phyloP scores from a whole-genome alignment of 164 flowering plant species.

The Magnolia sinica region DNA sequence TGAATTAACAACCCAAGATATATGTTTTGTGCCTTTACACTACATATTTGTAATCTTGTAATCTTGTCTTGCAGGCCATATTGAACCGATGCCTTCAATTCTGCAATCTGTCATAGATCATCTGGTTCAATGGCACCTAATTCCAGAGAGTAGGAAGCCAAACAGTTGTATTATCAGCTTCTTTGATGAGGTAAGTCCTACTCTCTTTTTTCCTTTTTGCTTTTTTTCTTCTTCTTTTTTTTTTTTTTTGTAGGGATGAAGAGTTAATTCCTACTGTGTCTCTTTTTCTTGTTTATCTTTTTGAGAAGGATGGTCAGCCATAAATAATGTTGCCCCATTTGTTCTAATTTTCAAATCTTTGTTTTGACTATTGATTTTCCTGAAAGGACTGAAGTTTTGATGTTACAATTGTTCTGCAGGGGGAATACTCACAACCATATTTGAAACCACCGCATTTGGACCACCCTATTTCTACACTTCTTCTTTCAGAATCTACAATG shows the following conservation, averaged over 20 bases:
- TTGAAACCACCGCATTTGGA: constrained; percentile 94
- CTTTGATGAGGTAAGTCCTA: constrained; percentile 73
- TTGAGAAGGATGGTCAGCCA: too few relatives aligned
- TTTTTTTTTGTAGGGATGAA: not conserved
- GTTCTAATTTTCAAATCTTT: too few relatives aligned
- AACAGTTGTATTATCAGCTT: constrained; percentile 88
- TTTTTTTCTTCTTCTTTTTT: not conserved
- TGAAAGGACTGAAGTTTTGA: not conserved
- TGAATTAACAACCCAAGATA: too few relatives aligned
- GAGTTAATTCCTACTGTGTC: too few relatives aligned
- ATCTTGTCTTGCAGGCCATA: constrained; percentile 39
- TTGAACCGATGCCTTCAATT: constrained; percentile 78
- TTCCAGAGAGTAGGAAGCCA: constrained; percentile 75
- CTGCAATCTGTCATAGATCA: constrained; percentile 74
- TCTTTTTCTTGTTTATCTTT: too few relatives aligned
- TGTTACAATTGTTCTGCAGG: constrained; percentile 37
- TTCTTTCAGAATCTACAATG: constrained; percentile 77
- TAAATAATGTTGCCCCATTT: too few relatives aligned
- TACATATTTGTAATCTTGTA: too few relatives aligned
- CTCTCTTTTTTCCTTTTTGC: not conserved
- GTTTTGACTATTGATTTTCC: too few relatives aligned
- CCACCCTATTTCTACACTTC: constrained; percentile 77
- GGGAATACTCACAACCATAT: constrained; percentile 88
- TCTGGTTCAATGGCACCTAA: constrained; percentile 69
- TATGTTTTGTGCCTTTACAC: not conserved